Evolutionary conservation across 352 stramenopile genomes (phyloP).

Genomic region (Pythium rishiriense): DNA sequence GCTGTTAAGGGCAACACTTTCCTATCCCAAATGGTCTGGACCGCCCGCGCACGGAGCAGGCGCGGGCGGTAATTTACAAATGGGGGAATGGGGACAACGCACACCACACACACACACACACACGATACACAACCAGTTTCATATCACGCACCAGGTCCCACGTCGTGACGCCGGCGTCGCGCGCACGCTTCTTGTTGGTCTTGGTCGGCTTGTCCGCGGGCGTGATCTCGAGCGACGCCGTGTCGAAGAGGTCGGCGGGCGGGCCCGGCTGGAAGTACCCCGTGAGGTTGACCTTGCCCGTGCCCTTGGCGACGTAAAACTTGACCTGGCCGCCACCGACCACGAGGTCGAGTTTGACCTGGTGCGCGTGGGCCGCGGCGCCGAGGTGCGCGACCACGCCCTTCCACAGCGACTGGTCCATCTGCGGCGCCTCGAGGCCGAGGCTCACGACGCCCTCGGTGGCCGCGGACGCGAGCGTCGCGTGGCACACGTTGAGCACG

Average conservation of each 20-base stretch:
- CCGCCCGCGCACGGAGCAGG: constrained; percentile 49
- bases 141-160: constrained; percentile 67
- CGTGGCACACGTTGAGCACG: constrained; percentile 45
- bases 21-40: constrained; percentile 88
- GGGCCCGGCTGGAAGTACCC: constrained; percentile 83
- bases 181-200: constrained; percentile 64
- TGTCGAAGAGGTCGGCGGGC: constrained; percentile 37
- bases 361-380: constrained; percentile 40
- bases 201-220: constrained; percentile 2
- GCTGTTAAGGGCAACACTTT: constrained; percentile 66
- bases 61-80: constrained; percentile 67
- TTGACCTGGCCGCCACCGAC: constrained; percentile 65
- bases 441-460: constrained; percentile 39
- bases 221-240: constrained; percentile 13
- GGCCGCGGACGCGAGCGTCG: constrained; percentile 29
- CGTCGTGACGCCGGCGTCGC: constrained; percentile 37
- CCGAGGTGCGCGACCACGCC: constrained; percentile 63
- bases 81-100: constrained; percentile 51
- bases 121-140: constrained; percentile 21
- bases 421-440: constrained; percentile 63
- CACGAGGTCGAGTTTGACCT: constrained; percentile 84
- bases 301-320: constrained; percentile 69
- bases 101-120: constrained; percentile 24
- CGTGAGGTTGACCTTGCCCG: constrained; percentile 65
- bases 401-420: constrained; percentile 67